These are phyloP conservation scores for Syncephalastrum sp. DNA, from an alignment of 371 early-diverging fungal genomes.

Conservation along the genomic window DNA sequence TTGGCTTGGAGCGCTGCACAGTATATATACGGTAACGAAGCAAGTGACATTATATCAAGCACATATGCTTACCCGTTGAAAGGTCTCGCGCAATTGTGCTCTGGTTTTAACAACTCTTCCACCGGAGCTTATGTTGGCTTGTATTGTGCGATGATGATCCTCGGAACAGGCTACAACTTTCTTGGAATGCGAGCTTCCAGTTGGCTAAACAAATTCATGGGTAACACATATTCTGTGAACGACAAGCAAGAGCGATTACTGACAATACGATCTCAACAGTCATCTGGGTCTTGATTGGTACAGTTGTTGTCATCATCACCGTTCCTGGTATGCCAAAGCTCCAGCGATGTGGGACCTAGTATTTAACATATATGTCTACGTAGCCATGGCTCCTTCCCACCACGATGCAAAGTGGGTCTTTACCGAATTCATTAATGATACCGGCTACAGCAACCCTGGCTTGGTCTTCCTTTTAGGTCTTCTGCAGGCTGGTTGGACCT, in stretches of 20 bases:
- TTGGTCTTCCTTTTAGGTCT: conserved; percentile 32
- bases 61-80: too few species aligned
- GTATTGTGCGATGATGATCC: conserved; percentile 21
- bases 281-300: conserved; percentile 26
- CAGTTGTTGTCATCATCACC: conserved; percentile 21
- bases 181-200: conserved; percentile 24
- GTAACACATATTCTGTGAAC: conserved; percentile 1
- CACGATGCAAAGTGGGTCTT: conserved; percentile 29
- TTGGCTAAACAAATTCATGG: conserved; percentile 19
- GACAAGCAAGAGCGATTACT: not conserved
- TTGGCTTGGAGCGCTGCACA: conserved; percentile 11
- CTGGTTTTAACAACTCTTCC: conserved; percentile 7
- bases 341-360: not conserved
- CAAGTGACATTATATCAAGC: too few species aligned
- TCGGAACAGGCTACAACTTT: conserved; percentile 15
- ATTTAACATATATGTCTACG: not conserved
- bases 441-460: conserved; percentile 25
- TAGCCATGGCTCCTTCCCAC: conserved; percentile 11
- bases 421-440: conserved; percentile 29
- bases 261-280: conserved; percentile 6
- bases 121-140: conserved; percentile 30
- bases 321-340: conserved; percentile 14
- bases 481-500: conserved; percentile 29
- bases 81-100: not conserved
- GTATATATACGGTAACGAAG: too few species aligned